phyloP scores from a whole-genome alignment of 176 grass and related monocot genomes.

The Echinochloa phyllopogon region DNA sequence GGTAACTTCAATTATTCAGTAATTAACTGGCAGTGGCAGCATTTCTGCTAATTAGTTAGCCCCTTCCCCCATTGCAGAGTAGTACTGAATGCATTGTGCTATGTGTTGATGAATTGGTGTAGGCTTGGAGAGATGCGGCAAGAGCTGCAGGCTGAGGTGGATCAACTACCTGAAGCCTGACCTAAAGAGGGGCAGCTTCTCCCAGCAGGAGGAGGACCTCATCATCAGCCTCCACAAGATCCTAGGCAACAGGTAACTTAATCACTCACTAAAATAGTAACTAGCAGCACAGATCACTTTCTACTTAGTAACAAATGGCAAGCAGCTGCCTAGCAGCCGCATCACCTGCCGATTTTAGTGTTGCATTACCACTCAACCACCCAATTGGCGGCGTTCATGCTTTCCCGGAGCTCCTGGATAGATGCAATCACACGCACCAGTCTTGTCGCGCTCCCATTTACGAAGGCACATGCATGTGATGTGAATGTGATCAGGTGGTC shows the following conservation, averaged over 20 bases:
- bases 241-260: slow-evolving; percentile 71
- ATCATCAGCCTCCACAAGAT: slow-evolving; percentile 84
- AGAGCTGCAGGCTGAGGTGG: slow-evolving; percentile 94
- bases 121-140: slow-evolving; percentile 91
- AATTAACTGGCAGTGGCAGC: neutral
- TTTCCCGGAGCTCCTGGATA: neutral
- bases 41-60: too few species aligned
- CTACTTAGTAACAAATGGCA: neutral
- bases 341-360: neutral
- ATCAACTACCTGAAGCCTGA: slow-evolving; percentile 95
- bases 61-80: too few species aligned
- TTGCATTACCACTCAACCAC: neutral
- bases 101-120: neutral
- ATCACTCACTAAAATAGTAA: neutral
- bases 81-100: neutral
- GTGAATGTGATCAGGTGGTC: slow-evolving; percentile 68
- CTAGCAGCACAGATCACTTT: neutral
- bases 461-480: neutral
- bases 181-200: slow-evolving; percentile 95
- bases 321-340: neutral
- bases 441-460: slow-evolving; percentile 11
- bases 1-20: slow-evolving; percentile 26
- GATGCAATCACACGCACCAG: neutral
- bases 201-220: slow-evolving; percentile 81
- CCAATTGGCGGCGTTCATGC: neutral